Evolutionary conservation across 2,329 filamentous ascomycete genomes (phyloP).

Genomic region (Monosporascus sp.): DNA sequence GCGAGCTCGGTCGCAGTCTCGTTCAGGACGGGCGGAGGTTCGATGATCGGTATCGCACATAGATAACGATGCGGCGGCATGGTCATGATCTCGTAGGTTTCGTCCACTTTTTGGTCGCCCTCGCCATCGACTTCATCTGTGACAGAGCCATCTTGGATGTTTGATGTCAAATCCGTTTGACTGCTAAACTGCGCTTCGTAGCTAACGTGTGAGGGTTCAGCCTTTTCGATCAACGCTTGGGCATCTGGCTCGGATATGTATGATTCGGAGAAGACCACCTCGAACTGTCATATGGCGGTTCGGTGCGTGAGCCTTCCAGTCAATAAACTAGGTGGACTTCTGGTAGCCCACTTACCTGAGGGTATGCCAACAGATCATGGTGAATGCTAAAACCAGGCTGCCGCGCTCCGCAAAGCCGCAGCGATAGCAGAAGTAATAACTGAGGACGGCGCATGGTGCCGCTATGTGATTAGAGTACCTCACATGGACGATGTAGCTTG

Average conservation of each 20-base stretch:
- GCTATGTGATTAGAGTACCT: conserved; percentile 23
- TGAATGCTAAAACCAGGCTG: conserved; percentile 72
- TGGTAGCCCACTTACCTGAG: conserved; percentile 58
- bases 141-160: conserved; percentile 20
- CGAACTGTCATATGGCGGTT: conserved; percentile 52
- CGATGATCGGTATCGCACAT: conserved; percentile 75
- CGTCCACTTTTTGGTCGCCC: conserved; percentile 29
- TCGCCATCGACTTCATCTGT: conserved; percentile 22
- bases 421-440: conserved; percentile 34
- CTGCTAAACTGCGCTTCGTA: conserved; percentile 27
- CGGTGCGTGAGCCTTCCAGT: too few relatives aligned
- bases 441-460: conserved; percentile 47
- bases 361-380: conserved; percentile 81
- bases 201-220: conserved; percentile 32
- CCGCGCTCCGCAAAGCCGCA: conserved; percentile 43
- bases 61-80: conserved; percentile 67
- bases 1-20: conserved; percentile 63
- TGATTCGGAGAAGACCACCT: conserved; percentile 68
- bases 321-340: not conserved
- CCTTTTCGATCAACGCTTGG: conserved; percentile 50
- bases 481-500: conserved; percentile 23
- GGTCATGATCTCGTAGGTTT: conserved; percentile 69
- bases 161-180: conserved; percentile 22
- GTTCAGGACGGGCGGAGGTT: conserved; percentile 50
- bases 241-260: conserved; percentile 70